Evolutionary conservation across 352 stramenopile species (phyloP), one percentile per base, ranked within the genome.

Genomic region (Peronospora tabacina): DNA sequence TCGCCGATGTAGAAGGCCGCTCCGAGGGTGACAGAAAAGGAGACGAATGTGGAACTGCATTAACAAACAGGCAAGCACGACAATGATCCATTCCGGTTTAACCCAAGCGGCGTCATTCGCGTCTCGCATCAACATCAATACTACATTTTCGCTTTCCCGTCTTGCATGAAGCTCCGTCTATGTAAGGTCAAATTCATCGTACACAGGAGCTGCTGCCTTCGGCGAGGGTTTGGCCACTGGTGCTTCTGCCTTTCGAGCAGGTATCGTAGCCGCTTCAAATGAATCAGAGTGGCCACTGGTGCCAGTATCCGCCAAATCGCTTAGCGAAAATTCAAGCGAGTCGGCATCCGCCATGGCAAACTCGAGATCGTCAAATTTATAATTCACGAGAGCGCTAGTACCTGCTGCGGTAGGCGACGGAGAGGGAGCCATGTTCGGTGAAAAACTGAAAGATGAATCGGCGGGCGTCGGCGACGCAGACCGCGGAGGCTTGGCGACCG

Each of bases 161-260:
- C 39, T 19, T 52, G 26, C n/a, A 32, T 53, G 34, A 51, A 20
- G 40, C 20, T n/a, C 16, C 46, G 28, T 20, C 53, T 78, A 90
- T 29, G 79, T 90, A 24, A 90, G 68, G 47, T 90, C 79, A 34
- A 88, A 80, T 49, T 87, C 79, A 30, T 87, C 79, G 20, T 87
- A 68, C 33, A 69, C 49, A 19, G 48, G 48, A 22, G 55, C 46
- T n/a, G 58, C 49, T 34, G 26, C 44, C 35, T 58, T 66, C 2
- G 45, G 12, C 0, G 36, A 22, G 10, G 52, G 35, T 43, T 68
- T 58, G 15, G 56, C 38, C n/a, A 43, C 34, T 10, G 55, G 26
- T 11, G 52, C 20, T 11, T 55, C 38, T 33, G 55, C 43, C 44
- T 66, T 66, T 15, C 44, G 13, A 2, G 60, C 52, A 47, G 58